Conservation (phyloP, 1,284 basidiomycete genomes). For the Afroboletus lepidellus region DNA sequence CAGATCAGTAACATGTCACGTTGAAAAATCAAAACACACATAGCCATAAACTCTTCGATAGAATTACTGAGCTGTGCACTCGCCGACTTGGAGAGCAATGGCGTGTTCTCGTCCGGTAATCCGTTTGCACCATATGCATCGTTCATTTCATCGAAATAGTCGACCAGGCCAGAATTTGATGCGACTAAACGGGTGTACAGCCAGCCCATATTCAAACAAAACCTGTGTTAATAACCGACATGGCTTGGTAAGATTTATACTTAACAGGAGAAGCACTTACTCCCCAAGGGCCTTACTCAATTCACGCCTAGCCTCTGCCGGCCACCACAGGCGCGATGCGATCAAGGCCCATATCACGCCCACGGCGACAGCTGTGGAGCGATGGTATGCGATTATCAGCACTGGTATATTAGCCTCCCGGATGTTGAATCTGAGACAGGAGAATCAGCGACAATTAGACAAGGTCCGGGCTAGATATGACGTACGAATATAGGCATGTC, state of each 20-base stretch:
- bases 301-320: constrained; percentile 87
- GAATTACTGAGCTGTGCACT: constrained; percentile 54
- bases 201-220: constrained; percentile 82
- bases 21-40: constrained; percentile 48
- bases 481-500: constrained; percentile 84
- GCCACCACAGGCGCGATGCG: constrained; percentile 92
- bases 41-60: constrained; percentile 86
- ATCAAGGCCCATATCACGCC: constrained; percentile 90
- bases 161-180: constrained; percentile 66
- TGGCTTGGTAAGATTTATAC: neutral
- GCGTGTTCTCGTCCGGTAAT: constrained; percentile 33
- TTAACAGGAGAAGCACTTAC: constrained; percentile 42
- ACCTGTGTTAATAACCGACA: constrained; percentile 42
- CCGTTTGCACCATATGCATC: constrained; percentile 12
- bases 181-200: constrained; percentile 79
- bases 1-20: constrained; percentile 3
- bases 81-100: constrained; percentile 38
- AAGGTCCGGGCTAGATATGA: neutral
- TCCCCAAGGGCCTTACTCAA: constrained; percentile 84
- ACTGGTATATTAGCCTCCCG: constrained; percentile 72
- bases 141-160: constrained; percentile 35
- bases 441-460: neutral
- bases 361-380: constrained; percentile 79
- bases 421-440: constrained; percentile 71
- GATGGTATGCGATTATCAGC: constrained; percentile 70